Base-by-base conservation (phyloP, 2,329 filamentous ascomycete genomes). In the Hirsutella minnesotensis region DNA sequence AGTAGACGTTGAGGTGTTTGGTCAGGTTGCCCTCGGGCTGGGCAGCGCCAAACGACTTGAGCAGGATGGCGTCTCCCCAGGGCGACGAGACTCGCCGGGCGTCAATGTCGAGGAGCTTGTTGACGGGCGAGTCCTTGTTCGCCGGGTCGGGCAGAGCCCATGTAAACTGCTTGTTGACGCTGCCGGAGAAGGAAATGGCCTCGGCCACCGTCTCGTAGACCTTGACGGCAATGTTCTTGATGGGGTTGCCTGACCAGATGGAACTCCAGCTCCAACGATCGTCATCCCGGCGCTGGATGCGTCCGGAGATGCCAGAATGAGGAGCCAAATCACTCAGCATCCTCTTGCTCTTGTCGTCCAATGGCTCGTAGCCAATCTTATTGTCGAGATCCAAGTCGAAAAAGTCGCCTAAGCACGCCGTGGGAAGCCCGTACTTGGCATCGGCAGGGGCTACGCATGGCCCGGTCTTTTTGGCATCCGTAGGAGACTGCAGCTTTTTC, bases 371-470 rank as follows among this genome's bases (percentile, higher is more conserved):
- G 9, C 56, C 57, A 12, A 55, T 50, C 4, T 41, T 37, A 12
- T 47, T 42, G 38, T 60, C 57, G 7, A 60, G 54, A 18, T 51
- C 47, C n/a, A 47, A 36, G 43, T 59, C 57, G 37, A 59, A 59
- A 22, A 49, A 45, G 8, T 45, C 42, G 12, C 53, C 55, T 15
- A 51, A 39, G 43, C 54, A 54, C 15, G 58, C 57, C 2, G 49
- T 54, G 1, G 53, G 50, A 3, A 56, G 47, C 21, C 51, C 48
- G 13, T 54, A 52, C 41, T 50, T 48, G 18, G 43, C 45, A 36
- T 56, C 54, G 7, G 38, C 39, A 5, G 54, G 48, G 3, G 48
- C 44, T 8, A 34, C 30, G 24, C 47, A 49, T 15, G 40, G 15
- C 12, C 24, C 24, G 12, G 7, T 27, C 24, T 27, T 27, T 7